Evolutionary conservation across 2,329 filamentous ascomycete species (phyloP), one percentile per base, ranked within the genome.

Genomic region (Pleomassaria siparia): DNA sequence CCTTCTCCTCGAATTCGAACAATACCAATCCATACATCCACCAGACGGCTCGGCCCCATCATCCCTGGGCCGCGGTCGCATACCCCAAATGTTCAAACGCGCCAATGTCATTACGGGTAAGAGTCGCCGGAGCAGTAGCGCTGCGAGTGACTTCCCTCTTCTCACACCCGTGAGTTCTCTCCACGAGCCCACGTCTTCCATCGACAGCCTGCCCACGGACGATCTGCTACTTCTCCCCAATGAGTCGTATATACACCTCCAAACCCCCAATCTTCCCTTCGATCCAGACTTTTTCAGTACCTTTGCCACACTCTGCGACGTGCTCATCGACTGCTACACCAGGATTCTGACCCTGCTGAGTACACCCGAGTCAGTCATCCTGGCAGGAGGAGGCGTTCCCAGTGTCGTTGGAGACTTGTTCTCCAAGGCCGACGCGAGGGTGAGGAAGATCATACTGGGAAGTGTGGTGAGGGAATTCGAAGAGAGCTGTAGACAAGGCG

Each of bases 251-350:
- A 84, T 85, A 0, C 86, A 92, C 67, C 79, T 99, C 1, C 80
- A 96, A 16, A 97, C 92, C n/a, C 94, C 94, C 0, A 87, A 85
- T 13, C 75, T 99, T 40, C 94, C 94, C 0, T 99, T 99, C 65
- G 91, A 97, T 55, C 94, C 94, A 0, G 94, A 99, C 72, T 99
- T 96, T 64, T 94, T 92, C 70, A 91, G 95, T 74, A 96, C 91
- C 0, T 97, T 97, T 74, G 87, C 91, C 12, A 96, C 94, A 11
- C 79, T 99, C 6, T 97, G 94, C 74, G 94, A 99, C 66, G 89
- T 95, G 2, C 76, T 99, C 51, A 95, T 96, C 60, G 94, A 97
- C 69, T 89, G 86, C 63, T 99, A 99, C 73, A 84, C 85, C 28
- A 83, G 85, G 45, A 82, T 99, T 22, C 76, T 95, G 60, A 79